These are phyloP conservation scores for Pichia heedii DNA, from an alignment of 805 yeast genomes.

Conservation along the genomic window DNA sequence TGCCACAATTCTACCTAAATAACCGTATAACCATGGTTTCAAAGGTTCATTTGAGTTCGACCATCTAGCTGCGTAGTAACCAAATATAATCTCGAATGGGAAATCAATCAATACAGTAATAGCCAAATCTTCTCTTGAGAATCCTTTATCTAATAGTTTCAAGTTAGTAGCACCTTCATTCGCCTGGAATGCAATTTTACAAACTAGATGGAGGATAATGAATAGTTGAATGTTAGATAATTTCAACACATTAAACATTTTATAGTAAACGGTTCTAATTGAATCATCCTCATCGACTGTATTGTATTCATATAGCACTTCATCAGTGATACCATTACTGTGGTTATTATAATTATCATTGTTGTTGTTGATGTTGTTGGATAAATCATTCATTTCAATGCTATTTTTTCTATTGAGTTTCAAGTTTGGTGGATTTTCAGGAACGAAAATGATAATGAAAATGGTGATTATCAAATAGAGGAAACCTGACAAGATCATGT, in stretches of 20 bases:
- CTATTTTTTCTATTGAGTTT: not conserved
- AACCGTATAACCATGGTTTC: slow-evolving; percentile 86
- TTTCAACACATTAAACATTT: slow-evolving; percentile 63
- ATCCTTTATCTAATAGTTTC: slow-evolving; percentile 82
- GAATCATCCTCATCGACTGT: slow-evolving; percentile 10
- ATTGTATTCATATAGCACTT: too few species aligned
- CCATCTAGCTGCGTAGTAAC: slow-evolving; percentile 95
- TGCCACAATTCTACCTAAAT: slow-evolving; percentile 67
- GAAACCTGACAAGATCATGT: slow-evolving; percentile 71
- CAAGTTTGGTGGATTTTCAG: slow-evolving; percentile 61
- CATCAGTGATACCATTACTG: too few species aligned
- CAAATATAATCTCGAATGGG: slow-evolving; percentile 92
- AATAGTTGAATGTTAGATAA: slow-evolving; percentile 66
- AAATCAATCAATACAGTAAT: slow-evolving; percentile 88
- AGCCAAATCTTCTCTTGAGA: slow-evolving; percentile 88
- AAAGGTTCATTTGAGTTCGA: slow-evolving; percentile 70
- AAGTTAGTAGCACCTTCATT: slow-evolving; percentile 94
- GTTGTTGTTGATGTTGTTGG: not conserved
- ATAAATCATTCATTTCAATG: not conserved
- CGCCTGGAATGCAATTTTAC: slow-evolving; percentile 90
- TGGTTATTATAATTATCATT: not conserved
- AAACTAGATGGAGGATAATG: slow-evolving; percentile 62
- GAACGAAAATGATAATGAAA: slow-evolving; percentile 46
- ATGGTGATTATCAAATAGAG: slow-evolving; percentile 60
- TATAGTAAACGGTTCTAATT: slow-evolving; percentile 38